Conservation (phyloP, 2,329 filamentous ascomycete species). For the Metarhizium robertsii region DNA sequence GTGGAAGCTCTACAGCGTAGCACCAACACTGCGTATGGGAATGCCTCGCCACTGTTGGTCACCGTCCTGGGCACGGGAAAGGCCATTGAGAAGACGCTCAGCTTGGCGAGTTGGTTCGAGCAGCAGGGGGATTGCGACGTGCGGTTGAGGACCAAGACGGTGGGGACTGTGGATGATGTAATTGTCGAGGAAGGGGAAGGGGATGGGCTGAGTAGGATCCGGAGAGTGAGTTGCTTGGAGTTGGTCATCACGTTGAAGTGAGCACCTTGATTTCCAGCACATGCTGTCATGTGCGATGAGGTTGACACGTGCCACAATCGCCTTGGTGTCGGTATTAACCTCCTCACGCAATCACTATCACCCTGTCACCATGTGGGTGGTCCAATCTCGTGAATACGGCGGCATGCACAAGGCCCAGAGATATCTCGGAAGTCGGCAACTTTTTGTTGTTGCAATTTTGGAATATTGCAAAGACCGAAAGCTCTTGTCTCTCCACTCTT, state of each 20-base stretch:
- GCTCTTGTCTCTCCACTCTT: background rate
- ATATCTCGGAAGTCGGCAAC: too few relatives aligned
- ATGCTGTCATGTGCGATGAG: background rate
- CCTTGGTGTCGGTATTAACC: background rate
- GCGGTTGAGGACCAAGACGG: conserved; percentile 49
- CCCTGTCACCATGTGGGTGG: too few relatives aligned
- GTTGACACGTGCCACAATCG: background rate
- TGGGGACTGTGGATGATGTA: conserved; percentile 60
- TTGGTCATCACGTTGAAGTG: conserved; percentile 37
- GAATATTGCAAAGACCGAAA: background rate
- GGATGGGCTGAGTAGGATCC: conserved; percentile 30
- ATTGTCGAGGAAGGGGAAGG: conserved; percentile 30
- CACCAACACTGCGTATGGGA: conserved; percentile 14
- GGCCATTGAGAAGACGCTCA: conserved; percentile 54
- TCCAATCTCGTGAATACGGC: too few relatives aligned
- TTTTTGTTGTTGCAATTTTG: too few relatives aligned
- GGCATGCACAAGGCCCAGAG: too few relatives aligned
- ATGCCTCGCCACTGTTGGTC: conserved; percentile 25
- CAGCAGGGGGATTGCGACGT: conserved; percentile 50
- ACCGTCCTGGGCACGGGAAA: conserved; percentile 55
- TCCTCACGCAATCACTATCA: too few relatives aligned
- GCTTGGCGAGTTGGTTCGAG: conserved; percentile 56
- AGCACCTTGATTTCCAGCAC: conserved; percentile 8
- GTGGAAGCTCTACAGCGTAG: conserved; percentile 32
- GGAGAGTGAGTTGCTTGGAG: conserved; percentile 43